phyloP scores from a whole-genome alignment of 2,329 filamentous ascomycete genomes.

The Didymosphaeria variabile region DNA sequence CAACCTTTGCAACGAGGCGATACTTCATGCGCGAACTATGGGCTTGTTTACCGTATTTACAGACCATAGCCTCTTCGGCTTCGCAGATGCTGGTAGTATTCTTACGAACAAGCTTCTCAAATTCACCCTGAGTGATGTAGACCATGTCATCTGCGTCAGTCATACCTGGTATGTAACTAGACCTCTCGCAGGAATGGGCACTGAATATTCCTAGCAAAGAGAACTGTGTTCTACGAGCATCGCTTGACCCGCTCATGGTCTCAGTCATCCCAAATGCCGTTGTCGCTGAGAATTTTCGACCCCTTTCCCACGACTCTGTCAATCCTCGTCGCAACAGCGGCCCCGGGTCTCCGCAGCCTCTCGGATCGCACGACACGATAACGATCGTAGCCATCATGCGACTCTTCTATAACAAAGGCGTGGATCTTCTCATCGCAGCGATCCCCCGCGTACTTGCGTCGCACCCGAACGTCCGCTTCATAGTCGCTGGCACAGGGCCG shows the following conservation, averaged over 20 bases:
- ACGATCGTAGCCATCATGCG: conserved; percentile 97
- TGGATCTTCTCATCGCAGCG: conserved; percentile 93
- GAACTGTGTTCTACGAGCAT: conserved; percentile 94
- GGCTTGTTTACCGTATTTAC: conserved; percentile 95
- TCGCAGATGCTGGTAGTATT: conserved; percentile 95
- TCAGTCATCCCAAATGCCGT: conserved; percentile 98
- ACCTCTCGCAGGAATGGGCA: too few species aligned
- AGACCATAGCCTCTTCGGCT: conserved; percentile 96
- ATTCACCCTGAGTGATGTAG: conserved; percentile 94
- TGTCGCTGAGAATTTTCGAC: conserved; percentile 94
- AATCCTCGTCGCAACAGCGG: conserved; percentile 41
- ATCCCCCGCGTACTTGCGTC: conserved; percentile 90
- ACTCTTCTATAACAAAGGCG: conserved; percentile 98
- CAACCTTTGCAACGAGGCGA: conserved; percentile 92
- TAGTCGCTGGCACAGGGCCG: conserved; percentile 93
- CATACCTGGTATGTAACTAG: conserved; percentile 80
- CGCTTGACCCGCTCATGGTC: conserved; percentile 94
- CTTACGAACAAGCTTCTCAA: conserved; percentile 97
- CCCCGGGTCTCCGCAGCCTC: conserved; percentile 68
- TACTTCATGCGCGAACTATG: conserved; percentile 95
- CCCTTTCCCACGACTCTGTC: conserved; percentile 59
- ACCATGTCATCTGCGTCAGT: conserved; percentile 97
- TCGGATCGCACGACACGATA: conserved; percentile 85
- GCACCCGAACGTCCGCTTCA: conserved; percentile 93
- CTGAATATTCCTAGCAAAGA: conserved; percentile 74